phyloP scores from a whole-genome alignment of 2,329 filamentous ascomycete genomes.

The Talaromyces amestolkiae region DNA sequence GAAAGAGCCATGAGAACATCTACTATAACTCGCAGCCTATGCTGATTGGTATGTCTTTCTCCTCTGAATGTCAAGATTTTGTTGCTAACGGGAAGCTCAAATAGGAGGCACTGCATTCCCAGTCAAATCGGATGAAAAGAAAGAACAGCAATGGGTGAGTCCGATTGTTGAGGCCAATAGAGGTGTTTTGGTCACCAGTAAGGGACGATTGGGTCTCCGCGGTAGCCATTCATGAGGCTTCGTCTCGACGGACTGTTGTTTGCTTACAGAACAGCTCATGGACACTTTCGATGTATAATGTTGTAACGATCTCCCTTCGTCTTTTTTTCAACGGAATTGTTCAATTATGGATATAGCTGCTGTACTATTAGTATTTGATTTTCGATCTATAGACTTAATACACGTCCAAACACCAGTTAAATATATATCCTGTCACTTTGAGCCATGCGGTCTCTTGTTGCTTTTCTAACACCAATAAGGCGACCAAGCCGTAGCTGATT shows the following conservation, averaged over 20 bases:
- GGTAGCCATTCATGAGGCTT: neutral
- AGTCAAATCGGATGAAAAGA: neutral
- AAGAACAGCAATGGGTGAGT: slow-evolving; percentile 8
- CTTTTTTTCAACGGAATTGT: neutral
- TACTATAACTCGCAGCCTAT: slow-evolving; percentile 42
- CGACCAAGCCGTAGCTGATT: too few relatives aligned
- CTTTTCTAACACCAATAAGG: too few relatives aligned
- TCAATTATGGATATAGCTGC: neutral
- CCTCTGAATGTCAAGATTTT: neutral
- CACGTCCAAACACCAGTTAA: too few relatives aligned
- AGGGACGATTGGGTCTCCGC: slow-evolving; percentile 12
- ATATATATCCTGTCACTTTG: neutral
- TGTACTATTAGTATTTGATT: neutral
- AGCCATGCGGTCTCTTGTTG: too few relatives aligned
- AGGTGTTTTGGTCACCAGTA: slow-evolving; percentile 11
- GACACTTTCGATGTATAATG: neutral
- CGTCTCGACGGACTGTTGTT: neutral
- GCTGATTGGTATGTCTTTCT: slow-evolving; percentile 15
- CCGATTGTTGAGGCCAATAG: slow-evolving; percentile 14
- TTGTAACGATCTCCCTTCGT: neutral
- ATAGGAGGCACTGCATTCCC: slow-evolving; percentile 12
- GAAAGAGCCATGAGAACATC: slow-evolving; percentile 52
- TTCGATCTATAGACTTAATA: neutral
- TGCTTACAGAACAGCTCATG: neutral
- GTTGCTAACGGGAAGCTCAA: neutral